Conservation (phyloP, 148 eudicot species). For the Diospyros lotus region DNA sequence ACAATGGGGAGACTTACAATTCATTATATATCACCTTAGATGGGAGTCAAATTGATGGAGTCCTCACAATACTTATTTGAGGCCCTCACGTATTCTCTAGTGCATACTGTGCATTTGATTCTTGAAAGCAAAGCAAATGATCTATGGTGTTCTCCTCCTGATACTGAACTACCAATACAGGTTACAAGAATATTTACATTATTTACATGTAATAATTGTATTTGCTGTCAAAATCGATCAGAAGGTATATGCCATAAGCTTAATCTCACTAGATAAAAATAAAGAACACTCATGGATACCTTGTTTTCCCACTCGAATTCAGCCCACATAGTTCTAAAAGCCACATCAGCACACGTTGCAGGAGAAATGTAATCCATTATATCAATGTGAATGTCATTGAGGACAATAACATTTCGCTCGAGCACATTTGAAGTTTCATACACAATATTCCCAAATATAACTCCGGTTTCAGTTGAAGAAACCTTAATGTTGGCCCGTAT, state of each 20-base stretch:
- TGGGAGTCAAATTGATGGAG: background rate
- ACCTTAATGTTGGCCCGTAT: slow-evolving; percentile 92
- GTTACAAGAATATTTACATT: background rate
- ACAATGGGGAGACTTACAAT: background rate
- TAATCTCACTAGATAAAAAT: background rate
- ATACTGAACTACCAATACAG: slow-evolving; percentile 1
- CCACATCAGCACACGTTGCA: slow-evolving; percentile 85
- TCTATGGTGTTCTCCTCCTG: background rate
- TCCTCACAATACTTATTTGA: background rate
- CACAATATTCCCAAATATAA: slow-evolving; percentile 89
- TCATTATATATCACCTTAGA: background rate
- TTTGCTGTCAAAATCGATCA: background rate
- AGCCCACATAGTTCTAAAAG: slow-evolving; percentile 94
- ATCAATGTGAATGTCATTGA: slow-evolving; percentile 96
- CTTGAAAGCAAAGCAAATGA: background rate
- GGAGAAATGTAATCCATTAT: slow-evolving; percentile 98
- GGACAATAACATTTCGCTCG: slow-evolving; percentile 92
- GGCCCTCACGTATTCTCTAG: background rate
- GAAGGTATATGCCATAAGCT: background rate
- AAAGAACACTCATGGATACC: slow-evolving; percentile 38
- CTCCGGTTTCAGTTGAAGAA: slow-evolving; percentile 95
- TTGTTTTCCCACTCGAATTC: slow-evolving; percentile 99
- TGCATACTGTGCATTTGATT: background rate
- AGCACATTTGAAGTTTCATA: slow-evolving; percentile 93
- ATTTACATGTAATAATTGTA: background rate